phyloP scores from a whole-genome alignment of 2,329 filamentous ascomycete species.

The Trichoderma pleuroti region DNA sequence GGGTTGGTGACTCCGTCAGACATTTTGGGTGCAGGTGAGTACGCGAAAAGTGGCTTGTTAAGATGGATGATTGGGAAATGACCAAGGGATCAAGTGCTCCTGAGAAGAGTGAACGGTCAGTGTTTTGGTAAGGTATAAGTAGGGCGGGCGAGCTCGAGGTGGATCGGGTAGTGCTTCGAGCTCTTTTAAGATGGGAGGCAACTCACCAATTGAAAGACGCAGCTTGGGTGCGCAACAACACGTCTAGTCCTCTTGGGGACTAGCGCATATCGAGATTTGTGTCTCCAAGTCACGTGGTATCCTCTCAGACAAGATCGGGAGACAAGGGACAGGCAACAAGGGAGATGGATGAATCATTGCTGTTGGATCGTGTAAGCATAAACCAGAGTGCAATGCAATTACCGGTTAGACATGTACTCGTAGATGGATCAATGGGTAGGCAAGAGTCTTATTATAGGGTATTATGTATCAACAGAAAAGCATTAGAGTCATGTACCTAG shows the following conservation, averaged over 20 bases:
- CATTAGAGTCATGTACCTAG: background rate
- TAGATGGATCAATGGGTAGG: background rate
- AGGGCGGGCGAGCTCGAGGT: conserved; percentile 27
- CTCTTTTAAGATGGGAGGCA: conserved; percentile 28
- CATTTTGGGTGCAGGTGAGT: conserved; percentile 30
- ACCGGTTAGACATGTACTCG: background rate
- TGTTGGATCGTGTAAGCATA: background rate
- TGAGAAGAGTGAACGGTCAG: conserved; percentile 2
- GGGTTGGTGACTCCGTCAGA: conserved; percentile 47
- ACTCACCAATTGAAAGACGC: conserved; percentile 20
- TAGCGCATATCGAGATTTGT: background rate
- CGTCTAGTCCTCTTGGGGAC: conserved; percentile 26
- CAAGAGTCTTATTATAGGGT: background rate
- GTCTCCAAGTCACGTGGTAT: conserved; percentile 1
- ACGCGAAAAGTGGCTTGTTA: background rate
- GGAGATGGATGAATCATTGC: background rate
- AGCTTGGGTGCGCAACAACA: conserved; percentile 30
- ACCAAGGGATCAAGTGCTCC: conserved; percentile 12
- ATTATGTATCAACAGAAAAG: background rate
- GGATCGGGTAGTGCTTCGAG: conserved; percentile 22
- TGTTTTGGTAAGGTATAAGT: conserved; percentile 19
- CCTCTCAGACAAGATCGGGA: background rate
- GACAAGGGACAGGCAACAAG: background rate
- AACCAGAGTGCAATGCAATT: background rate
- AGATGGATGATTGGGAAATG: conserved; percentile 20